Conservation (phyloP, 192 early-diverging fungal genomes). For the Entomortierella beljakovae region DNA sequence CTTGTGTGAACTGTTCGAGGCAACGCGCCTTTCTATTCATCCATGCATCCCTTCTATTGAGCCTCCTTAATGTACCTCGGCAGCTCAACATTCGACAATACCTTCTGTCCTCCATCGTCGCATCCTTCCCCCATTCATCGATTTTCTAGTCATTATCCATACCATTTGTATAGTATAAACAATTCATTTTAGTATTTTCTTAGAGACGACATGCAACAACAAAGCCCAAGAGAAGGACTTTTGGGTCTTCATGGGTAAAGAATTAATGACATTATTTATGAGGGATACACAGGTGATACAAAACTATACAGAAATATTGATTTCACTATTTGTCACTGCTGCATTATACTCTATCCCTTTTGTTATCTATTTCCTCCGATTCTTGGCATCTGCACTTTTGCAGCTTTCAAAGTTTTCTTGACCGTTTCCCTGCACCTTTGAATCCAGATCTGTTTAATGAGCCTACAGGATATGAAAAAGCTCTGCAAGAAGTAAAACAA, state of each 20-base stretch:
- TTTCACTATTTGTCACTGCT: not conserved
- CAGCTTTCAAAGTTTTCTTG: conserved; percentile 51
- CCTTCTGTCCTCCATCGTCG: not conserved
- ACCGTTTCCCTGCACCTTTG: conserved; percentile 47
- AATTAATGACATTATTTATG: not conserved
- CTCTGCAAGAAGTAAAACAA: conserved; percentile 61
- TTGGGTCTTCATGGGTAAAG: conserved; percentile 37
- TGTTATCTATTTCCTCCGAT: not conserved
- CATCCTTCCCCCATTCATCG: not conserved
- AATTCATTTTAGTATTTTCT: not conserved
- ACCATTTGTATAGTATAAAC: not conserved
- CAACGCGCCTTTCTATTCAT: not conserved
- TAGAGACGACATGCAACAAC: conserved; percentile 10
- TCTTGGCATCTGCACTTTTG: not conserved
- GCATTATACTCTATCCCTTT: not conserved
- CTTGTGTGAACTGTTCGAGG: not conserved
- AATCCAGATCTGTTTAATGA: conserved; percentile 50
- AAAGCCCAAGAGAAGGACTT: conserved; percentile 29
- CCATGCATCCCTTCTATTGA: not conserved
- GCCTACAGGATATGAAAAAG: conserved; percentile 60
- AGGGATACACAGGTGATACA: not conserved
- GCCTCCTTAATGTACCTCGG: conserved; percentile 7
- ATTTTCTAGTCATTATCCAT: not conserved
- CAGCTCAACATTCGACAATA: not conserved
- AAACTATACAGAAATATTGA: not conserved